Evolutionary conservation across 768 basidiomycete genomes (phyloP), one percentile per base, ranked within the genome.

Genomic region (Asterophora parasitica): DNA sequence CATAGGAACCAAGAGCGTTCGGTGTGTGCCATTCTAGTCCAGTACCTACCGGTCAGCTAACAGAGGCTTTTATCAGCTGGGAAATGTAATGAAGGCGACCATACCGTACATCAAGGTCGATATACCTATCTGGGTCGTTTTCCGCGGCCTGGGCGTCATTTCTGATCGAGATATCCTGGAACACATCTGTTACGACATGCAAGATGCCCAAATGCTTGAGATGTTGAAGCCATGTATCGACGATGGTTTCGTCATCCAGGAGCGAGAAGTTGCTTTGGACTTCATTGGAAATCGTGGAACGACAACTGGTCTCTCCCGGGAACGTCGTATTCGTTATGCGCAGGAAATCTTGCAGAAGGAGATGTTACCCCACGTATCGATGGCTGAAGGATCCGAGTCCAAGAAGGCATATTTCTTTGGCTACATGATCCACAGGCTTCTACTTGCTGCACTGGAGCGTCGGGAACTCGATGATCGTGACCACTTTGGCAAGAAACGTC

Each of bases 401-500:
- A 96, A 96, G 74, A 99, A 99, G 66, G 96, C 96, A 1, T 98
- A 93, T 68, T 99, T 98, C 78, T 92, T 98, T 54, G 96, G 96
- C 8, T 98, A 98, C 68, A 99, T 99, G 95, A 92, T 97, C 27
- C 95, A 98, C 68, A 86, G 96, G 51, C 76, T 99, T 20, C 72
- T 97, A 0, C 80, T 96, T 15, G 96, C 96, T 17, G 93, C 93
- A 10, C 67, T 99, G 58, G 94, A 97, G 63, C 78, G 96, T 37
- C 77, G 96, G 58, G 96, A 99, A 59, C 74, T 99, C 19, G 96
- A 99, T 63, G 96, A 99, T 69, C 91, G 96, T 71, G 96, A 99
- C 70, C 96, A 99, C 68, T 98, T 98, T 57, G 96, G 96, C 44
- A 97, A 97, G 70, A 99, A 99, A 69, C 83, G 96, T 28, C 73